A percentile compares a stretch with the other conserved stretches of the same genome.
These are phyloP conservation scores for Coemansia sp. DNA, from an alignment of 192 early-diverging fungal species.

Conservation along the genomic window DNA sequence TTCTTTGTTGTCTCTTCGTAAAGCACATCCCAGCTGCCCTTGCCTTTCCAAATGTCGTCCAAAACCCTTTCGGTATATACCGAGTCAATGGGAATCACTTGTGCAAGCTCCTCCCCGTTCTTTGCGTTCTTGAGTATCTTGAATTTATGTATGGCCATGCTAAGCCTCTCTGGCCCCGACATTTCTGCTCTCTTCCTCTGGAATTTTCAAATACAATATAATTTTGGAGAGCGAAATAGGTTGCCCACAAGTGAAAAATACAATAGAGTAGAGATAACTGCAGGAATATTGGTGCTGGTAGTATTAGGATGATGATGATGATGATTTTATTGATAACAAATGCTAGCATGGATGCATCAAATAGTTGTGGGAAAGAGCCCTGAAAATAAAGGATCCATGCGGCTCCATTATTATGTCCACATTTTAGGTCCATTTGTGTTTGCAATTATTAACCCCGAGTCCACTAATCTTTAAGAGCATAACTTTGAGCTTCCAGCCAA, in stretches of 20 bases:
- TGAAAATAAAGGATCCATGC: neutral
- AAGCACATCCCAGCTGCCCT: constrained; percentile 31
- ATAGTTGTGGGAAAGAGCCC: neutral
- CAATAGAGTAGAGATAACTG: neutral
- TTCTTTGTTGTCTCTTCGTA: neutral
- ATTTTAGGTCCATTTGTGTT: too few relatives aligned
- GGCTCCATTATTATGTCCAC: too few relatives aligned
- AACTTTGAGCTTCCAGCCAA: too few relatives aligned
- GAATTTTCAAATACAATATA: neutral
- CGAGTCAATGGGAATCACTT: constrained; percentile 21
- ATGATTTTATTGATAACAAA: too few relatives aligned
- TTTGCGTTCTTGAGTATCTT: constrained; percentile 18
- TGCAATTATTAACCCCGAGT: too few relatives aligned
- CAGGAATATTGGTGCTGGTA: too few relatives aligned
- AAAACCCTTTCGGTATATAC: constrained; percentile 27
- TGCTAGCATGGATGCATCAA: neutral
- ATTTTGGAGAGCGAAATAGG: neutral
- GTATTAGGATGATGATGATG: too few relatives aligned
- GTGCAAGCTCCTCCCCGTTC: constrained; percentile 29
- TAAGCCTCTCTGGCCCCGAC: constrained; percentile 18
- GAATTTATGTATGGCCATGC: constrained; percentile 30
- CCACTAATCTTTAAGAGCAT: too few relatives aligned
- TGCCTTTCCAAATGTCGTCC: constrained; percentile 17
- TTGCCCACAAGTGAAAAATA: neutral
- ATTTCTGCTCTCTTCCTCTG: constrained; percentile 3